Evolutionary conservation across 2,329 filamentous ascomycete genomes (phyloP).

Genomic region (Beauveria scarabaeidicola): DNA sequence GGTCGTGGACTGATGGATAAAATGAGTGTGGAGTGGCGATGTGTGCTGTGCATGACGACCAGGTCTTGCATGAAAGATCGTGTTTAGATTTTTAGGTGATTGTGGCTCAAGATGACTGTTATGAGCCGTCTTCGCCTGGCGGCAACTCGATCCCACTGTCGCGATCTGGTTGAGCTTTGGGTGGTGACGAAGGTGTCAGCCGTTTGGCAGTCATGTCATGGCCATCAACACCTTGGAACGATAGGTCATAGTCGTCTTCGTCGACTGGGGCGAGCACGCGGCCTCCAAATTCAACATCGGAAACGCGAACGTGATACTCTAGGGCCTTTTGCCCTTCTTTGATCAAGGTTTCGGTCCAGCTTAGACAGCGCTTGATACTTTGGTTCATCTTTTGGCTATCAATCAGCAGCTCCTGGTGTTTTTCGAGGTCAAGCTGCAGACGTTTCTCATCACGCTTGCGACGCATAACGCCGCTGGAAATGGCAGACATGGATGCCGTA

Average conservation of each 20-base stretch:
- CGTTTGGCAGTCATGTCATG: constrained; percentile 18
- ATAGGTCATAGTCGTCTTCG: constrained; percentile 40
- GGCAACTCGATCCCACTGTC: constrained; percentile 46
- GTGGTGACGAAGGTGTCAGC: constrained; percentile 22
- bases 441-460: constrained; percentile 72
- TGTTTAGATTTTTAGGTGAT: background rate
- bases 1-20: background rate
- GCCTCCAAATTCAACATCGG: constrained; percentile 74
- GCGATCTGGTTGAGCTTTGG: constrained; percentile 37
- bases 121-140: constrained; percentile 16
- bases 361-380: constrained; percentile 80
- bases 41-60: background rate
- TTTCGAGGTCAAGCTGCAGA: constrained; percentile 74
- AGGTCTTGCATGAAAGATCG: background rate
- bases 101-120: background rate
- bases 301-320: constrained; percentile 68
- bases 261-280: constrained; percentile 63
- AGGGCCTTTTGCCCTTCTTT: constrained; percentile 81
- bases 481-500: constrained; percentile 22
- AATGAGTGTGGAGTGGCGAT: constrained; percentile 3
- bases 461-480: constrained; percentile 40
- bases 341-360: constrained; percentile 86
- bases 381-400: constrained; percentile 95
- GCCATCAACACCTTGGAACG: constrained; percentile 14
- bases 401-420: constrained; percentile 79